Evolutionary conservation across 2,329 filamentous ascomycete genomes (phyloP).

Genomic region (Sporothrix brasiliensis): DNA sequence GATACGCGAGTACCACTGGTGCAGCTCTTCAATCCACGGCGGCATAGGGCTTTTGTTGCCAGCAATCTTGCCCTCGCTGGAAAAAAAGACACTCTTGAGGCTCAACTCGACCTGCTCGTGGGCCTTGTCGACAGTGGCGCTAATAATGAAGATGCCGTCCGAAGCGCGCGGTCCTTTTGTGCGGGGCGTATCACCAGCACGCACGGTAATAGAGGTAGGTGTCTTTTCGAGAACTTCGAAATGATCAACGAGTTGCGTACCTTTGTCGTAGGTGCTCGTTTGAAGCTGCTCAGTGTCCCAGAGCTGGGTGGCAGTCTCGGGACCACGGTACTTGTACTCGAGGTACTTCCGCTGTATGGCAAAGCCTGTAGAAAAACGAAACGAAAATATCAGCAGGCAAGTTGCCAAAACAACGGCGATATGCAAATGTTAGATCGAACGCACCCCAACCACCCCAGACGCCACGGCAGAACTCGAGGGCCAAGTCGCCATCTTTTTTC

Average conservation of each 20-base stretch:
- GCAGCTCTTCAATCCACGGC: conserved; percentile 44
- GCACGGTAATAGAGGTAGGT: conserved; percentile 61
- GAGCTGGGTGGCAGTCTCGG: conserved; percentile 61
- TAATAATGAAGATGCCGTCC: conserved; percentile 69
- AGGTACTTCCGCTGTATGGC: conserved; percentile 61
- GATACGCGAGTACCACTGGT: conserved; percentile 49
- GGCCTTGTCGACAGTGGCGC: conserved; percentile 61
- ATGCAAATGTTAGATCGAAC: conserved; percentile 36
- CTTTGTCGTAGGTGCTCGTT: conserved; percentile 61
- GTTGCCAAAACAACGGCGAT: too few species aligned
- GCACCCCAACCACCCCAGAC: conserved; percentile 68
- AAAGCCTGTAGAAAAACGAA: conserved; percentile 50
- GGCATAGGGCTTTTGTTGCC: conserved; percentile 45
- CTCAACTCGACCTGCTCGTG: conserved; percentile 64
- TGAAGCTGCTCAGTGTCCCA: conserved; percentile 62
- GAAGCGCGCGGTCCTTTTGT: conserved; percentile 58
- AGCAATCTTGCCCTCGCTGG: conserved; percentile 45
- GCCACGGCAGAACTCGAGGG: conserved; percentile 67
- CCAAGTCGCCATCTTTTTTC: conserved; percentile 60
- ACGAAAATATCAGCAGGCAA: conserved; percentile 8
- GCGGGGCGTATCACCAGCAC: conserved; percentile 67
- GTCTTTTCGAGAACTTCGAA: conserved; percentile 72
- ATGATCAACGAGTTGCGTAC: conserved; percentile 69
- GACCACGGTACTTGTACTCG: conserved; percentile 60
- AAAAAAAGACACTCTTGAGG: conserved; percentile 66